Evolutionary conservation across 345 rosid species (phyloP), one percentile per base, ranked within the genome.

Genomic region (Eucalyptus cloeziana): DNA sequence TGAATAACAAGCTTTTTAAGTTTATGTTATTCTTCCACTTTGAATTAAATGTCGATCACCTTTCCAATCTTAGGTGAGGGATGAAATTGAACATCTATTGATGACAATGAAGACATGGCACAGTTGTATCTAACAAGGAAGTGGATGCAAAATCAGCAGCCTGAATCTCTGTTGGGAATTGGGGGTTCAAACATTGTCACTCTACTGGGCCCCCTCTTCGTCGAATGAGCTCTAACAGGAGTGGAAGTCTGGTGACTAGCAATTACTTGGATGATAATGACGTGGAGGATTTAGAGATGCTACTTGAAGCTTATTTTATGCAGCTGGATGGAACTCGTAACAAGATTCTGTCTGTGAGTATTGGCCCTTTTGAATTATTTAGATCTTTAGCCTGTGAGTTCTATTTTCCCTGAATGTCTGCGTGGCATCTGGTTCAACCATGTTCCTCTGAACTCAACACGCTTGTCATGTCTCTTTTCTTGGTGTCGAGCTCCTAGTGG

Each of bases 231-330:
- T 96, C 98, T 88, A 92, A 86, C 91, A 92, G 95, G 89, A 95
- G 98, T 62, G 95, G 90, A 30, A 97, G 98, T 93, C 76, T 94
- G 86, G 89, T 94, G 88, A 94, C 95, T 17, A 94, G 96, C 92
- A 93, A 88, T 89, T 51, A 17, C 89, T 85, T 88, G 58, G 95
- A 94, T 58, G 97, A 92, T 62, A 90, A 93, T 83, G 98, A 95
- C 86, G 99, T 96, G 45, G 97, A 97, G 91, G 99, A 96, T 89
- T 90, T 97, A 87, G 99, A 97, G 91, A 97, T 96, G 99, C 91
- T 97, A 91, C 94, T 97, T 50, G 99, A 97, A 90, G 98, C 99
- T 67, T 97, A 97, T 91, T 97, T 97, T 88, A 95, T 96, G 98
- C 99, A 97, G 93, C 94, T 96, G 71, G 99, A 96, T 88, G 99